Evolutionary conservation across 2,329 filamentous ascomycete species (phyloP).

Genomic region (Reticulascus tulasneorum): DNA sequence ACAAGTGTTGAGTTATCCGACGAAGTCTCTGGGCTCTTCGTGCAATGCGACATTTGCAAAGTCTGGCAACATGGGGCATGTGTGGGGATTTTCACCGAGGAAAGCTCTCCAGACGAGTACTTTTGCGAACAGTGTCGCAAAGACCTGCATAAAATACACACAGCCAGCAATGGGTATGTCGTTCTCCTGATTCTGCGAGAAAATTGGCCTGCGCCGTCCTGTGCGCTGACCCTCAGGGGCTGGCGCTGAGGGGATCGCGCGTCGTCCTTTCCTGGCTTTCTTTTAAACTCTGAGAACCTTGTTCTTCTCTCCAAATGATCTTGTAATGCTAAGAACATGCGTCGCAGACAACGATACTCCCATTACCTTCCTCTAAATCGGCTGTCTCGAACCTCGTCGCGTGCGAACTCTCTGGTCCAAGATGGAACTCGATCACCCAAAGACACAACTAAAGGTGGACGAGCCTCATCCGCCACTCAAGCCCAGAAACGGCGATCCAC

Average conservation of each 20-base stretch:
- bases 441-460: conserved; percentile 53
- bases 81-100: conserved; percentile 93
- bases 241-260: too few species aligned
- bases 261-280: not conserved
- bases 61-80: conserved; percentile 99
- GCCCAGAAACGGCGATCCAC: conserved; percentile 84
- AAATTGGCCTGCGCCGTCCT: not conserved
- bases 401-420: conserved; percentile 63
- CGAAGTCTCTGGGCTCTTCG: conserved; percentile 90
- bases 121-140: conserved; percentile 95
- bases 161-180: conserved; percentile 79
- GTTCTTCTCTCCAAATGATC: not conserved
- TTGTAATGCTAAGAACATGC: conserved; percentile 2
- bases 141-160: conserved; percentile 81
- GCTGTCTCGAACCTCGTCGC: conserved; percentile 51
- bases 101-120: conserved; percentile 91
- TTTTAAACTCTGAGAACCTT: not conserved
- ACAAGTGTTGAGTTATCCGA: conserved; percentile 65
- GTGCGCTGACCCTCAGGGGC: too few species aligned
- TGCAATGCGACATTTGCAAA: conserved; percentile 96
- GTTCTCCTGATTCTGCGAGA: not conserved
- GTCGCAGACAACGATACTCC: conserved; percentile 58
- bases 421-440: conserved; percentile 53
- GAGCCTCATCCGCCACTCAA: conserved; percentile 45
- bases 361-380: conserved; percentile 60